These are phyloP conservation scores for Salvia sclarea DNA, from an alignment of 305 asterid genomes.

Conservation along the genomic window DNA sequence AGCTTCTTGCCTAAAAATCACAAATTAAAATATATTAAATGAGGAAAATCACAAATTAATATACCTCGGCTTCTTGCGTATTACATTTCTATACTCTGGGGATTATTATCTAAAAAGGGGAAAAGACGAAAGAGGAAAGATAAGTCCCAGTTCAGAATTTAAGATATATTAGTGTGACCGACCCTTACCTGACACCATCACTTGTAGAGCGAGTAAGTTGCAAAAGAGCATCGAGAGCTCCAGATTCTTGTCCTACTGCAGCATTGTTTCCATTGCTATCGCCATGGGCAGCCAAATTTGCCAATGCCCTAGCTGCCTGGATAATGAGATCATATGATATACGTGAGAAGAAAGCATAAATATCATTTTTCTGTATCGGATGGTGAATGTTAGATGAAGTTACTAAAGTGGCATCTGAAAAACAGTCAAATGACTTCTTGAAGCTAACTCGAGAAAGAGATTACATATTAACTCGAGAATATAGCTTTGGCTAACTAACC, in stretches of 20 bases:
- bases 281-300: constrained; percentile 96
- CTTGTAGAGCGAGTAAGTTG: constrained; percentile 75
- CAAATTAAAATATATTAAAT: too few species aligned
- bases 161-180: constrained; percentile 9
- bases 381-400: constrained; percentile 18
- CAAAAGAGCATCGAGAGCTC: constrained; percentile 91
- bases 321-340: constrained; percentile 20
- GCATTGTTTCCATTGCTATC: constrained; percentile 88
- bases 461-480: constrained; percentile 2
- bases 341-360: constrained; percentile 20
- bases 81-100: constrained; percentile 8
- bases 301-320: constrained; percentile 94
- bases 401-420: constrained; percentile 16
- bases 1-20: constrained; percentile 84
- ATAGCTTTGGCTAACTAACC: not conserved
- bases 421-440: not conserved
- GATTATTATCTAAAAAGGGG: not conserved
- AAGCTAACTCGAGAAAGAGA: constrained; percentile 1
- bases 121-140: constrained; percentile 5
- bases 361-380: constrained; percentile 16
- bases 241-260: constrained; percentile 81
- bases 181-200: constrained; percentile 81
- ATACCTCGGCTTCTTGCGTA: too few species aligned
- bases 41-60: too few species aligned
- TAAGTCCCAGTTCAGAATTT: not conserved